Evolutionary conservation across 202 grass and related monocot genomes (phyloP).

Genomic region (Dendrocalamus latiflorus): DNA sequence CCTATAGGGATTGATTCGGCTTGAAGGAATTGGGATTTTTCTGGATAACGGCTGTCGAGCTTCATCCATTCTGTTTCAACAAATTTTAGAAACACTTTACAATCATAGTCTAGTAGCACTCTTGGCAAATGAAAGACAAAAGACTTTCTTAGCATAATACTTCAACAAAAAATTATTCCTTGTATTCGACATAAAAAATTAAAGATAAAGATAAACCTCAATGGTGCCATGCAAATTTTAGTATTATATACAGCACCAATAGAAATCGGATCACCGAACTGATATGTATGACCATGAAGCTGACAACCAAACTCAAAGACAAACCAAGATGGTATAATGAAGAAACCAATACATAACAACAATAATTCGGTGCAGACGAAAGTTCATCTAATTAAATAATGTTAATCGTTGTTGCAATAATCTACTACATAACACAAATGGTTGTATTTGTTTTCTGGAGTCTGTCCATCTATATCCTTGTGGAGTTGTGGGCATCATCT

Average conservation of each 20-base stretch:
- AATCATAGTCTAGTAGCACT: neutral
- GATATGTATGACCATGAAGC: neutral
- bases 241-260: neutral
- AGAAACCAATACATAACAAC: neutral
- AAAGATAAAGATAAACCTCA: neutral
- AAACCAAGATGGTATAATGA: neutral
- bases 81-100: slow-evolving; percentile 23
- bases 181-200: neutral
- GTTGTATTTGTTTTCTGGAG: too few relatives aligned
- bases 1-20: slow-evolving; percentile 68
- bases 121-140: neutral
- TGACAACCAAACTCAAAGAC: neutral
- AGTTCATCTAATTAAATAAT: too few relatives aligned
- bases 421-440: too few relatives aligned
- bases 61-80: slow-evolving; percentile 71
- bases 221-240: slow-evolving; percentile 9
- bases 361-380: neutral
- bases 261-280: too few relatives aligned
- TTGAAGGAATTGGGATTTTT: slow-evolving; percentile 69
- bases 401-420: too few relatives aligned
- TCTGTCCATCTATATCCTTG: too few relatives aligned
- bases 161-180: neutral
- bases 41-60: slow-evolving; percentile 66
- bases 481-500: too few relatives aligned
- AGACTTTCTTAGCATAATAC: neutral